Evolutionary conservation across 768 basidiomycete genomes (phyloP), one percentile per base, ranked within the genome.

Genomic region (Amanita rubescens): DNA sequence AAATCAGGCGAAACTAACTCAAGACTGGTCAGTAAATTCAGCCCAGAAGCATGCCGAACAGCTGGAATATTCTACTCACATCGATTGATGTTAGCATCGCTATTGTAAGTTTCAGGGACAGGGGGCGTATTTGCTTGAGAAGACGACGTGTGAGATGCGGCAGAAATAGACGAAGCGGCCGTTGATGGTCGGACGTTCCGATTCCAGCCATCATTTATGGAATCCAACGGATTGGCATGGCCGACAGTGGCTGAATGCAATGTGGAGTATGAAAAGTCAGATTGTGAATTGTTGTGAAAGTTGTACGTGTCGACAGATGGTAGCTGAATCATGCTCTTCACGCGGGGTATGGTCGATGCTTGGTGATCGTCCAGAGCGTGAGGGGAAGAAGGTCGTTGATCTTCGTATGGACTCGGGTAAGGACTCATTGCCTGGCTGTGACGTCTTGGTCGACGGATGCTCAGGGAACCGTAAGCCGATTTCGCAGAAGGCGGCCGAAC

Each of bases 351-450:
- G 20, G 67, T 72, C 12, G 65, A 62, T 9, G 70, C 67, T 51
- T 71, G 71, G 59, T 79, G 75, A 43, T 76, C 74, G 38, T 79
- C 84, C 52, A 77, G 70, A 24, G 84, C 84, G 60, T 85, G 83
- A 17, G 85, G 86, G 9, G 84, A 81, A 51, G 84, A 86, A 1
- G 82, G 84, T 37, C 86, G 79, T 57, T 83, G 81, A 35, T 77
- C 79, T 42, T 82, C 84, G 67, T 91, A 92, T 42, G 89, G 87
- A 57, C 82, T 85, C 15, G 90, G 90, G 68, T 92, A 92, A 11
- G 90, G 90, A 61, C 83, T 87, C 76, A 92, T 84, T 0, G 89
- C 90, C 66, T 92, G 90, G 65, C 85, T 88, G 67, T 91, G 90
- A 54, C 90, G 79, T 41, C 90, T 78, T 42, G 78, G 77, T 27